Base-by-base conservation (phyloP, 352 stramenopile species). In the Phytopythium montanum region DNA sequence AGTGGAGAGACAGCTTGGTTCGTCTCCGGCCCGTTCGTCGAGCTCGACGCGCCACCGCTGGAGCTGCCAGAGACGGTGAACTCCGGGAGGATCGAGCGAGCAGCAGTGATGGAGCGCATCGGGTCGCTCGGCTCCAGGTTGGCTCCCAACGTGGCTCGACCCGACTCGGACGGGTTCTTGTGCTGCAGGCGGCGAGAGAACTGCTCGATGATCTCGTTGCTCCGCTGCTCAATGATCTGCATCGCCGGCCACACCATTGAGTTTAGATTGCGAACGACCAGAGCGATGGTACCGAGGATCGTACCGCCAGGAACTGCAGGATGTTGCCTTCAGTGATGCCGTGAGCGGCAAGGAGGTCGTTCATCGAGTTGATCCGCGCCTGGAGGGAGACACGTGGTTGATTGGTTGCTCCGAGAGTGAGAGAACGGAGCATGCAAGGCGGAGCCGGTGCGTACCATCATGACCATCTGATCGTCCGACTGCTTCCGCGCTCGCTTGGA, bases 281-380 rank as follows among this genome's bases (percentile, higher is more conserved):
- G n/a, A n/a, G n/a, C n/a, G n/a, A n/a, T n/a, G n/a, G n/a, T n/a
- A n/a, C n/a, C n/a, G n/a, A n/a, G n/a, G n/a, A n/a, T n/a, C 65
- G 25, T 28, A 92, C 80, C 53, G 79, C 78, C 10, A 93, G 65
- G 58, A 93, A 90, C 60, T 93, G 80, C n/a, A 93, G 66, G 52
- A 93, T 87, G 55, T 88, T 93, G 64, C 81, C 79, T 58, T 93
- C 83, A 0, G 83, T 93, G 64, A 93, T 85, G 1, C 81, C 83
- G 48, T 93, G 81, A 0, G 81, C 81, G 12, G 81, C 81, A 23
- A 93, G 62, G 6, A 93, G 66, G 60, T 93, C 81, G 68, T 91
- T 93, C 79, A 93, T 90, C 10, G 83, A 93, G 59, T 90, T 93
- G 65, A 91, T 90, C 3, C 81, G 76, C n/a, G 78, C 79, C 79